Evolutionary conservation across 1,284 basidiomycete species (phyloP), one percentile per base, ranked within the genome.

Genomic region (Melampsora larici-populina): DNA sequence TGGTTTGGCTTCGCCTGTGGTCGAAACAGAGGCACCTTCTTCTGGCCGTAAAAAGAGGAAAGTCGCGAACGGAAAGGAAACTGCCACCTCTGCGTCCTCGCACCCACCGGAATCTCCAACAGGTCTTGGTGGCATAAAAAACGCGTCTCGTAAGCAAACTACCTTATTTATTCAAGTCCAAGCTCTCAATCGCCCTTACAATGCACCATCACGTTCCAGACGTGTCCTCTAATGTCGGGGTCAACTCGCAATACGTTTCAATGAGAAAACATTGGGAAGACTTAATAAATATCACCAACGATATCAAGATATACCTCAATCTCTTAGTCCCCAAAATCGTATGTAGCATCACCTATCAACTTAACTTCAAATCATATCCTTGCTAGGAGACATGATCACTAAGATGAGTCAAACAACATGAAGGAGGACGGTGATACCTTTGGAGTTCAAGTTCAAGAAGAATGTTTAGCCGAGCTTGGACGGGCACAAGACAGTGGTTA

Each of bases 391-490:
- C 18, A 55, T 3, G 43, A 72, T 63, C 55, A 29, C 33, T 5
- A 43, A 66, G 31, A 74, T 74, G 26, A 65, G 13, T 18, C 48
- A 17, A 13, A 51, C 26, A 49, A 49, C 18, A 24, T 55, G 9
- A 46, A 77, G 65, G 74, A 77, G 63, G 67, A 77, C 29, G 74
- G 67, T 31, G 67, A 70, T 70, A 69, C 74, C 13, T 69, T 77
- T 62, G 74, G 67, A 17, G 66, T 69, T 60, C 66, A 77, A 63
- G 74, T 77, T 17, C 74, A 77, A 77, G 66, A 77, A 49, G 74
- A 69, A 62, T 77, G 74, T 63, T 67, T 77, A 11, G 65, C 74
- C 7, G 74, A 77, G 67, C 74, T 77, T 26, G 55, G 51, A 33
- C 65, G 74, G 24, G 67, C 74, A n/a, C 74, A 77, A 62, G 74